Percentiles rank a stretch among this genome's conserved stretches.
phyloP scores from a whole-genome alignment of 768 basidiomycete genomes.

The Mycena sanguinolenta region DNA sequence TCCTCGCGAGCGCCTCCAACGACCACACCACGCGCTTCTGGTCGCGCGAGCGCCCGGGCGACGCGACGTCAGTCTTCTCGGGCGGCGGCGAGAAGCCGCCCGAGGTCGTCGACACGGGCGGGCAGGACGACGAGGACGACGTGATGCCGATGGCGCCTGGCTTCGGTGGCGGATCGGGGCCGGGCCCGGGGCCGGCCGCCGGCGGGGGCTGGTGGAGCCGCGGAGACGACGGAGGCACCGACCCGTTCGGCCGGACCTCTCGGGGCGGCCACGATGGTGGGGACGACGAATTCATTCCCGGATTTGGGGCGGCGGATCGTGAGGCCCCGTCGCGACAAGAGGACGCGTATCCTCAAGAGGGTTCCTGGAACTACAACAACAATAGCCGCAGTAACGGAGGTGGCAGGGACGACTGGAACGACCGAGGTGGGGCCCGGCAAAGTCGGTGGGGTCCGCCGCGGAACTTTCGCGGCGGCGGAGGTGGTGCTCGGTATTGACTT shows the following conservation, averaged over 20 bases:
- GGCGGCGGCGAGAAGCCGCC: conserved; percentile 90
- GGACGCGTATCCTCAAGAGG: conserved; percentile 56
- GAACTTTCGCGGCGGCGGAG: conserved; percentile 46
- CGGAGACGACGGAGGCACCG: conserved; percentile 45
- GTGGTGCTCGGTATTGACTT: conserved; percentile 40
- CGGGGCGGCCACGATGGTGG: conserved; percentile 45
- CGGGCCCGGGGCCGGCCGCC: too few species aligned
- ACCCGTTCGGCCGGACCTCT: conserved; percentile 32
- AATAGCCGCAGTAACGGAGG: conserved; percentile 47
- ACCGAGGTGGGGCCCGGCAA: conserved; percentile 49
- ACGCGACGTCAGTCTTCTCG: conserved; percentile 80
- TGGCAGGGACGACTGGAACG: conserved; percentile 45
- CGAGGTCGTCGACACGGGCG: conserved; percentile 67
- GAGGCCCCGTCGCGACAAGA: conserved; percentile 40
- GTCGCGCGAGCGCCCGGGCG: conserved; percentile 92
- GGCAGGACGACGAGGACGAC: conserved; percentile 83
- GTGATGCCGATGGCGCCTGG: conserved; percentile 73
- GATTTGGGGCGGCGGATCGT: conserved; percentile 60
- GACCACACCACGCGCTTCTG: conserved; percentile 99
- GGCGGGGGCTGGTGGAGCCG: conserved; percentile 39
- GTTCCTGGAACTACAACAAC: conserved; percentile 54
- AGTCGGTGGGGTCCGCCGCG: conserved; percentile 42
- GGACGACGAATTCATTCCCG: conserved; percentile 74
- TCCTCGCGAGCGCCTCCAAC: conserved; percentile 94
- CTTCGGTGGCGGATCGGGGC: conserved; percentile 59